Base-by-base conservation (phyloP, 2,329 filamentous ascomycete genomes). In the Epichloe scottii region DNA sequence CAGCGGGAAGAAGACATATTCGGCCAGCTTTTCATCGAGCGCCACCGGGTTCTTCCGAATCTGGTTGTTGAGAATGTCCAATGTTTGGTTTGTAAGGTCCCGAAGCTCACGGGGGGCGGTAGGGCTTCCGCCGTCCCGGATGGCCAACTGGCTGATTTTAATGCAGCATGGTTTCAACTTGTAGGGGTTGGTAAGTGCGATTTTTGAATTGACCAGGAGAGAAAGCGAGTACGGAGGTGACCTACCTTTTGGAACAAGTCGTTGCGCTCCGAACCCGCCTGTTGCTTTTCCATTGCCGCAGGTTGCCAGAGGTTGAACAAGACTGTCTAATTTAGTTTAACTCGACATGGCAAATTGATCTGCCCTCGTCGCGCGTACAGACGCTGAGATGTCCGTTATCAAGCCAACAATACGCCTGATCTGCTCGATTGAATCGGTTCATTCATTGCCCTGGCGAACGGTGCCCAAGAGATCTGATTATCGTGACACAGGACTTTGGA, bases 1-100 rank as follows among this genome's bases (percentile, higher is more conserved):
- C 0, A 98, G 72, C 0, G 93, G 93, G 55, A 96, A 95, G 72
- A 97, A 97, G 61, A 87, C 78, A 72, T 97, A 98, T 70, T 96
- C 90, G 14, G 90, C 89, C 17, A 97, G 71, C 64, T 89, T 91
- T 49, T 83, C 77, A 64, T 96, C 88, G 17, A 97, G 66, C 0
- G 71, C 69, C 2, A 70, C 63, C 3, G 71, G 65, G 55, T 79
- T 72, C 23, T 60, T 60, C 41, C 63, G 60, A 30, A 70, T 58
- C 58, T 75, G 75, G 34, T 63, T 62, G 43, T 71, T 62, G 4
- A 82, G 65, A n/a, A 78, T 64, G 21, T 56, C 55, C 33, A 72
- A 65, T 3, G 82, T 64, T 52, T 73, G 67, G 23, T 66, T 63
- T 2, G 70, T 71, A 26, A 78, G 69, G 7, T 68, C 62, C 26